Evolutionary conservation across 2,329 filamentous ascomycete genomes (phyloP).

Genomic region (Hymenoscyphus scutula): DNA sequence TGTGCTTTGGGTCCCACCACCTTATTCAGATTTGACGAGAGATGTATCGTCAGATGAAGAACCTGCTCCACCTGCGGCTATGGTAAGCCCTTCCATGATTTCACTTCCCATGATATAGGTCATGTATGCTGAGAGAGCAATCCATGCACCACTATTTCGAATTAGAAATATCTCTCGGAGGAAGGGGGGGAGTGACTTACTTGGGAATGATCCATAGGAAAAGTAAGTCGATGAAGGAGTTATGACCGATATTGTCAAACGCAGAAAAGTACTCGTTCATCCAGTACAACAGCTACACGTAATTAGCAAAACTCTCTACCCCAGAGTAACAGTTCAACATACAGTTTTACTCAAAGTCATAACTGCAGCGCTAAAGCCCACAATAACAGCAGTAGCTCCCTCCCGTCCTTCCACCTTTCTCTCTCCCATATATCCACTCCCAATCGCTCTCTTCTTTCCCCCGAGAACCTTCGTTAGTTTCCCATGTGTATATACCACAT

Average conservation of each 20-base stretch:
- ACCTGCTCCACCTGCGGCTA: constrained; percentile 37
- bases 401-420: constrained; percentile 50
- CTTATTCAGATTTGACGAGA: constrained; percentile 28
- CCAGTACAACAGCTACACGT: constrained; percentile 40
- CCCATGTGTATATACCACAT: constrained; percentile 47
- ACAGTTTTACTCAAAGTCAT: constrained; percentile 69
- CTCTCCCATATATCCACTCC: constrained; percentile 46
- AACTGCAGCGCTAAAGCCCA: constrained; percentile 56
- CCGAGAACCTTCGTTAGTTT: constrained; percentile 32
- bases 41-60: constrained; percentile 26
- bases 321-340: constrained; percentile 52
- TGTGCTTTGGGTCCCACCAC: background rate
- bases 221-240: constrained; percentile 50
- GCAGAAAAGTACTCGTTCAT: constrained; percentile 59
- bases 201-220: constrained; percentile 66
- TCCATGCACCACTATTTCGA: constrained; percentile 57
- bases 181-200: constrained; percentile 43
- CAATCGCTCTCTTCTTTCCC: constrained; percentile 33
- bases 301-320: background rate
- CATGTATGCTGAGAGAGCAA: constrained; percentile 62
- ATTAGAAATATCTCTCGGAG: constrained; percentile 19
- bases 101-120: constrained; percentile 58
- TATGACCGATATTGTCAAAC: constrained; percentile 62
- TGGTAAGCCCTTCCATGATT: constrained; percentile 57
- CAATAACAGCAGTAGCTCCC: constrained; percentile 54